A percentile compares a stretch with the other conserved stretches of the same genome.
phyloP scores from a whole-genome alignment of 2,329 filamentous ascomycete genomes.

The Aureobasidium sp. region DNA sequence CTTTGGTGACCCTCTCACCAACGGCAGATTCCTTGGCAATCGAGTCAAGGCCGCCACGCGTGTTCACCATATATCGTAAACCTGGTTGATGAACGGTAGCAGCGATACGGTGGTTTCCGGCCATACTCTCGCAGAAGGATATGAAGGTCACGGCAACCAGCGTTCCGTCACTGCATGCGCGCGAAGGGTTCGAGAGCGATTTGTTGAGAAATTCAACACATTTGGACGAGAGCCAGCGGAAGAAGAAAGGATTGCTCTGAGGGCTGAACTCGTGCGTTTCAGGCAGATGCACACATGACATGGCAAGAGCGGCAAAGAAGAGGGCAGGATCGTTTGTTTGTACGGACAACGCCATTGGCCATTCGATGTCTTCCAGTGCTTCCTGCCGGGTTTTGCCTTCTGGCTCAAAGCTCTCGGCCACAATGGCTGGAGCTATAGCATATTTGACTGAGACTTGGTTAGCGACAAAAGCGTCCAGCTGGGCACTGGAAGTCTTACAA shows the following conservation, averaged over 20 bases:
- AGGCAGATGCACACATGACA: slow-evolving; percentile 2
- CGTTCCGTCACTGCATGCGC: slow-evolving; percentile 4
- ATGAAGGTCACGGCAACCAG: slow-evolving; percentile 4
- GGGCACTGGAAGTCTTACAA: neutral
- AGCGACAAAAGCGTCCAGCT: neutral
- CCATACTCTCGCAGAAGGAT: slow-evolving; percentile 4
- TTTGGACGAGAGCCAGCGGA: slow-evolving; percentile 8
- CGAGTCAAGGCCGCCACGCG: neutral
- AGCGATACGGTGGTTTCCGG: neutral
- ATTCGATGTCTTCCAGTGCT: slow-evolving; percentile 9
- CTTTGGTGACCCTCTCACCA: neutral
- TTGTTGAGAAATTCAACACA: slow-evolving; percentile 5
- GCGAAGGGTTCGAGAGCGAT: neutral
- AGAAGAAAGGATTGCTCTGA: slow-evolving; percentile 6
- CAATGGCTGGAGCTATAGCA: slow-evolving; percentile 9
- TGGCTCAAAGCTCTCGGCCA: slow-evolving; percentile 5
- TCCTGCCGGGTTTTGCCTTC: slow-evolving; percentile 6
- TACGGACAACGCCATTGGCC: slow-evolving; percentile 9
- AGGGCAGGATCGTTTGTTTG: slow-evolving; percentile 6
- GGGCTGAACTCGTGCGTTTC: slow-evolving; percentile 5
- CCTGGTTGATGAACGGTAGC: slow-evolving; percentile 3
- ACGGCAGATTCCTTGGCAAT: neutral
- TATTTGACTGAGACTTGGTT: neutral
- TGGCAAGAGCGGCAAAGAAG: neutral
- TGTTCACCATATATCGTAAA: neutral